Evolutionary conservation across 2,329 filamentous ascomycete genomes (phyloP).

Genomic region (Calonectria henricotiae): DNA sequence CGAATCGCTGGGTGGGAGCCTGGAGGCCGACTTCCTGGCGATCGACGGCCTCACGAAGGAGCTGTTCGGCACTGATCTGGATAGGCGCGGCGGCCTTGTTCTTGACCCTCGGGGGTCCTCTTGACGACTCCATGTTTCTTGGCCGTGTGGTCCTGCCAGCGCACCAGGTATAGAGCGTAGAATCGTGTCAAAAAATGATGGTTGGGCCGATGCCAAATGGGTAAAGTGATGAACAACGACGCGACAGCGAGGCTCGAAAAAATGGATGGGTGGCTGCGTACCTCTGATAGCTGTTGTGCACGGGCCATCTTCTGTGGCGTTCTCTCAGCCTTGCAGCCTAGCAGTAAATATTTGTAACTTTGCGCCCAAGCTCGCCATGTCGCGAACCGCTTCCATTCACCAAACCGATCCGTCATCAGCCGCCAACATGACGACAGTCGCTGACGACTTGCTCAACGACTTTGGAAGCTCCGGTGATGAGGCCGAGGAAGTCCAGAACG

Average conservation of each 20-base stretch:
- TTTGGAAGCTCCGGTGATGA: slow-evolving; percentile 79
- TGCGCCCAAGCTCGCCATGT: slow-evolving; percentile 34
- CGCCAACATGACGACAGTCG: slow-evolving; percentile 85
- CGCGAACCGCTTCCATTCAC: slow-evolving; percentile 38
- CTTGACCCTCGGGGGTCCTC: slow-evolving; percentile 96
- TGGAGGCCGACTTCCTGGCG: slow-evolving; percentile 91
- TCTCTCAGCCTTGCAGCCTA: slow-evolving; percentile 52
- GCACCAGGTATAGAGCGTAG: slow-evolving; percentile 8
- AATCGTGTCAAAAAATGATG: slow-evolving; percentile 15
- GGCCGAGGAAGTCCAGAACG: slow-evolving; percentile 74
- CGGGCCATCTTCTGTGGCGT: slow-evolving; percentile 44
- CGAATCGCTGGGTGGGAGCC: slow-evolving; percentile 94
- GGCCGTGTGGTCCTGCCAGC: slow-evolving; percentile 12
- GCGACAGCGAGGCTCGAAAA: slow-evolving; percentile 51
- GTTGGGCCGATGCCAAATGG: slow-evolving; percentile 27
- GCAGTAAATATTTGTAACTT: slow-evolving; percentile 46
- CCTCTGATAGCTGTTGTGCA: slow-evolving; percentile 41
- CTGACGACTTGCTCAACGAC: slow-evolving; percentile 92
- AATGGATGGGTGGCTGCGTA: slow-evolving; percentile 42
- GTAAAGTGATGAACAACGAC: slow-evolving; percentile 41
- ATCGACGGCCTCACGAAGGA: slow-evolving; percentile 97
- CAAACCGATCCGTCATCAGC: slow-evolving; percentile 30
- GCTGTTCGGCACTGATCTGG: slow-evolving; percentile 96
- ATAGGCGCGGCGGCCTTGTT: slow-evolving; percentile 95
- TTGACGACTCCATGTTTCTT: slow-evolving; percentile 86